A percentile compares a stretch with the other conserved stretches of the same genome.
These are phyloP conservation scores for Populus euphratica DNA, from an alignment of 345 rosid species.

Conservation along the genomic window DNA sequence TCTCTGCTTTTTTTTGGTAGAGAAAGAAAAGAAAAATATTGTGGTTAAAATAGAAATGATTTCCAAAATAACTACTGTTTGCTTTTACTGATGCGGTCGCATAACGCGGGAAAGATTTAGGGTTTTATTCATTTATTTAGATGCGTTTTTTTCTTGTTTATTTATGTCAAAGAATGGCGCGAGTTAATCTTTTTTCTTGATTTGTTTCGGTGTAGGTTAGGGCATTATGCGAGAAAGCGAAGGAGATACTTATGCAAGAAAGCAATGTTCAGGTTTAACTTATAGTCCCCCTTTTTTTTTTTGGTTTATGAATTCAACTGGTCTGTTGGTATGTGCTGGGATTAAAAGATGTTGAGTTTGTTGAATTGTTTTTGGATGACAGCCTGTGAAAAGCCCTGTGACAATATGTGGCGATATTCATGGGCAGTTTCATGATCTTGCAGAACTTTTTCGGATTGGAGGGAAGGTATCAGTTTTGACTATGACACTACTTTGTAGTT, in stretches of 20 bases:
- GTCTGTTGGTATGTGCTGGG: neutral
- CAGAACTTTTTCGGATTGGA: slow-evolving; percentile 93
- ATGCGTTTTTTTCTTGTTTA: neutral
- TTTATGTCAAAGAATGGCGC: neutral
- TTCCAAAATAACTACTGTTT: neutral
- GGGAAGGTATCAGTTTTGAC: slow-evolving; percentile 64
- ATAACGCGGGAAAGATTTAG: neutral
- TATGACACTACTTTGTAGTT: slow-evolving; percentile 15
- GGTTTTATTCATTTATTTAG: neutral
- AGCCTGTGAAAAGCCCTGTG: slow-evolving; percentile 96
- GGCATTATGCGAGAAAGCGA: slow-evolving; percentile 87
- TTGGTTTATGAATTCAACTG: neutral
- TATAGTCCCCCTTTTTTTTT: neutral
- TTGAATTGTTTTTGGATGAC: slow-evolving; percentile 16
- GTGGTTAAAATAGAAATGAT: neutral
- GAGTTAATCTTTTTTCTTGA: neutral
- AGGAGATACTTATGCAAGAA: slow-evolving; percentile 93
- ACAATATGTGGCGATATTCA: slow-evolving; percentile 97
- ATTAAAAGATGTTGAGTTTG: neutral
- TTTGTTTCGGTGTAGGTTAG: slow-evolving; percentile 49
- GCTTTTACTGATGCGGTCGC: neutral
- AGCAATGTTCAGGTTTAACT: slow-evolving; percentile 86
- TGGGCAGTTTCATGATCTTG: slow-evolving; percentile 97
- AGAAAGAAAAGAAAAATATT: neutral
- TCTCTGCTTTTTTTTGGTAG: neutral